Base-by-base conservation (phyloP, 1,284 basidiomycete species). In the Lentinula novae-zelandiae region DNA sequence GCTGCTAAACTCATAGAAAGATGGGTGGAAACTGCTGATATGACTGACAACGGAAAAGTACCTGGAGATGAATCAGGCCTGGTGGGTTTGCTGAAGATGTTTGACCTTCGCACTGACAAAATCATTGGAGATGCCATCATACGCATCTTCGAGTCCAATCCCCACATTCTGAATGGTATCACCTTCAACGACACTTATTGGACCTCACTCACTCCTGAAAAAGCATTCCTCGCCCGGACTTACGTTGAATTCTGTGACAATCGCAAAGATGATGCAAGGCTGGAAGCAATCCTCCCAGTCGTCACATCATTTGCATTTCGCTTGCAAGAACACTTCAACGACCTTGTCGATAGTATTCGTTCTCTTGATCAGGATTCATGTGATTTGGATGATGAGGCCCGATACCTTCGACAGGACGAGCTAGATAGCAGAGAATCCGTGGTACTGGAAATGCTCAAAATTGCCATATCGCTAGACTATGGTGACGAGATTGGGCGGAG, bases 401-500 rank as follows among this genome's bases (percentile, higher is more conserved):
- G 77, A 53, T 73, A 73, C 3, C 60, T 62, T 17, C 66, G 60
- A 52, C 73, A 76, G 57, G 76, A 80, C 10, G 76, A 76, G 13
- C 70, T 69, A 27, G 70, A 76, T 33, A 79, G 81, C 2, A 81
- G 82, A 33, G 82, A 82, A 63, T 72, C 79, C 3, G 76, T 78
- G 3, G 79, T 97, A 10, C 81, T 84, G 0, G 93, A 98, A 72
- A 76, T 98, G 70, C 81, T 98, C 27, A 84, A 84, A 64, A 78
- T 98, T 31, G 92, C 93, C 0, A 82, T 93, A 3, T 85, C 90
- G 61, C 78, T 95, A 36, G 96, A 98, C 73, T 98, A 96, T 67
- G 85, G 87, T 1, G 96, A 99, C 76, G 95, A 98, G 74, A 92
- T 92, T 65, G 96, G 96, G 5, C 76, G 95, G 63, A 78, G 95